A percentile compares a stretch with the other conserved stretches of the same genome.
Evolutionary conservation across 768 basidiomycete genomes (phyloP).

Genomic region (Symmetrospora coprosmae): DNA sequence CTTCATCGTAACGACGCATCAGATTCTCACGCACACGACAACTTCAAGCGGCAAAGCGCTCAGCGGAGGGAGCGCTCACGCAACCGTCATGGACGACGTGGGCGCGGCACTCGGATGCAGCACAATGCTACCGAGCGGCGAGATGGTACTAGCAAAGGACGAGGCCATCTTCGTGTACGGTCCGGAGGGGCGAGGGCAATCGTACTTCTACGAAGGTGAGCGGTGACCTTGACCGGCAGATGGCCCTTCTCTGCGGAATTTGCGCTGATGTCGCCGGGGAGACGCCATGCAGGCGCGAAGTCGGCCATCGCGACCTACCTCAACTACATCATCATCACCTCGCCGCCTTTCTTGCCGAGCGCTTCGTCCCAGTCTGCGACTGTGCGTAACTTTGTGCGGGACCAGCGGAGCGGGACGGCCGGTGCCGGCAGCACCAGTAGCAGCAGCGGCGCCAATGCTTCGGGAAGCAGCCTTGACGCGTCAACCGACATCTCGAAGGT

Average conservation of each 20-base stretch:
- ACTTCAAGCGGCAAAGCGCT: slow-evolving; percentile 46
- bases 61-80: slow-evolving; percentile 47
- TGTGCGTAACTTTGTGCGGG: slow-evolving; percentile 45
- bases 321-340: slow-evolving; percentile 68
- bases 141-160: slow-evolving; percentile 68
- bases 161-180: slow-evolving; percentile 83
- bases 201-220: slow-evolving; percentile 81
- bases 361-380: slow-evolving; percentile 57
- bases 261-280: background rate
- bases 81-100: slow-evolving; percentile 66
- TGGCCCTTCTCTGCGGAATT: background rate
- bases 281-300: slow-evolving; percentile 29
- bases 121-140: slow-evolving; percentile 43
- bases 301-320: slow-evolving; percentile 23
- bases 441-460: slow-evolving; percentile 37
- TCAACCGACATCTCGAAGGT: slow-evolving; percentile 38
- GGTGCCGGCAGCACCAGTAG: slow-evolving; percentile 40
- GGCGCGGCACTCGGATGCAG: slow-evolving; percentile 75
- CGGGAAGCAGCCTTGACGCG: slow-evolving; percentile 2
- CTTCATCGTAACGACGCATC: slow-evolving; percentile 76
- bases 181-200: slow-evolving; percentile 63
- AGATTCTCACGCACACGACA: slow-evolving; percentile 61
- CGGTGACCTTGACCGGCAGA: background rate
- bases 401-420: background rate
- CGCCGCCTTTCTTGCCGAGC: slow-evolving; percentile 62